phyloP scores from a whole-genome alignment of 805 yeast species.

The Maudiozyma turicensis region DNA sequence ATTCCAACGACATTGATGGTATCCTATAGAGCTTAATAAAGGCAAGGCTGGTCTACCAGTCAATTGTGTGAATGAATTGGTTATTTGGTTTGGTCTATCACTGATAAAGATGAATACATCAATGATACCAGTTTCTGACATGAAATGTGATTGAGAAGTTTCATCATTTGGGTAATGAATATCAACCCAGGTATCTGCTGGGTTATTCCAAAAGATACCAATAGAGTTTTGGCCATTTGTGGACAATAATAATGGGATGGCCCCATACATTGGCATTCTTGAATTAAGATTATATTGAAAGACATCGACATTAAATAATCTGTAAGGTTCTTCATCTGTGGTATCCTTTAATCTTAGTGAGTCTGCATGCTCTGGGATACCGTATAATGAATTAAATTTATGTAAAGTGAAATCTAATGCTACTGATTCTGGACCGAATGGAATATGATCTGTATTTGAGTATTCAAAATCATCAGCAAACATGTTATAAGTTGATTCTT shows the following conservation, averaged over 20 bases:
- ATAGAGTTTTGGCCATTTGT: conserved; percentile 44
- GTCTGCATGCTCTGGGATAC: conserved; percentile 97
- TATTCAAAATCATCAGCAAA: conserved; percentile 68
- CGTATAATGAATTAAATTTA: conserved; percentile 60
- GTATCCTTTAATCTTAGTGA: conserved; percentile 68
- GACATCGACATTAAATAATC: conserved; percentile 87
- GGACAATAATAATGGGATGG: conserved; percentile 81
- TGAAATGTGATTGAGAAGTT: conserved; percentile 67
- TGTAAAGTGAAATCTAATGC: conserved; percentile 66
- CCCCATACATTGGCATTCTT: conserved; percentile 86
- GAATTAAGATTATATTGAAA: conserved; percentile 85
- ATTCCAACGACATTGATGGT: conserved; percentile 97
- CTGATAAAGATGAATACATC: conserved; percentile 67
- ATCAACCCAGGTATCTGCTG: conserved; percentile 89
- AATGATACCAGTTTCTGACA: conserved; percentile 79
- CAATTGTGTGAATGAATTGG: conserved; percentile 50
- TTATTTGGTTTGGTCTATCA: conserved; percentile 44
- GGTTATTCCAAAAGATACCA: conserved; percentile 85
- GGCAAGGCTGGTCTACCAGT: conserved; percentile 75
- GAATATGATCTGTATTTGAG: conserved; percentile 51
- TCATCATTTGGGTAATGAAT: conserved; percentile 29
- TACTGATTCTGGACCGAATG: conserved; percentile 83
- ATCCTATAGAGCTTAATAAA: conserved; percentile 68
- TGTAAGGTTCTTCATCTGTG: conserved; percentile 53
- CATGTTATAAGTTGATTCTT: conserved; percentile 56